phyloP scores from a whole-genome alignment of 73 alveolate species.

The Paramecium pentaurelia region DNA sequence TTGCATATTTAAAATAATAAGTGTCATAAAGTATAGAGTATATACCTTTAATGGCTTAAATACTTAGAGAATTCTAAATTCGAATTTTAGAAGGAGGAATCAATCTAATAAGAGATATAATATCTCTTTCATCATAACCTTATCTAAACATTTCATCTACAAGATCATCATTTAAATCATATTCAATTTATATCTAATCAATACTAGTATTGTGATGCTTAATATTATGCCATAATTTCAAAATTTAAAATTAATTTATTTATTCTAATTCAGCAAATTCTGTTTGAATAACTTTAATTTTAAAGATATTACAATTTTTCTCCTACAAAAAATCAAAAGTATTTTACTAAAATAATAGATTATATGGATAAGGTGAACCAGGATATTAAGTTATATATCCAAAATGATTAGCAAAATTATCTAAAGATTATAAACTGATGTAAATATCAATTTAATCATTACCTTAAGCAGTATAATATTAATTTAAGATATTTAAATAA shows the following conservation, averaged over 20 bases:
- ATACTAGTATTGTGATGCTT: background rate
- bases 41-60: background rate
- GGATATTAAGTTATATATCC: background rate
- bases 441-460: background rate
- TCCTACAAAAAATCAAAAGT: background rate
- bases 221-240: background rate
- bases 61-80: background rate
- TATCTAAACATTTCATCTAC: slow-evolving; percentile 6
- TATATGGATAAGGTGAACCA: slow-evolving; percentile 30
- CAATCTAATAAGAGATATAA: background rate
- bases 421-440: background rate
- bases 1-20: background rate
- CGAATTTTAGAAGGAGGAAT: slow-evolving; percentile 34
- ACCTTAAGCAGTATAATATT: background rate
- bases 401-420: background rate
- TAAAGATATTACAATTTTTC: background rate
- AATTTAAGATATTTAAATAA: background rate
- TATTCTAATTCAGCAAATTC: background rate
- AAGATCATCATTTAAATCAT: slow-evolving; percentile 23
- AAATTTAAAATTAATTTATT: background rate
- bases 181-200: background rate
- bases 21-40: background rate
- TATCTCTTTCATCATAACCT: background rate
- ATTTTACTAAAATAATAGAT: background rate
- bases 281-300: background rate